Evolutionary conservation across 2,329 filamentous ascomycete genomes (phyloP), one percentile per base, ranked within the genome.

Genomic region (Epichloe aotearoae): DNA sequence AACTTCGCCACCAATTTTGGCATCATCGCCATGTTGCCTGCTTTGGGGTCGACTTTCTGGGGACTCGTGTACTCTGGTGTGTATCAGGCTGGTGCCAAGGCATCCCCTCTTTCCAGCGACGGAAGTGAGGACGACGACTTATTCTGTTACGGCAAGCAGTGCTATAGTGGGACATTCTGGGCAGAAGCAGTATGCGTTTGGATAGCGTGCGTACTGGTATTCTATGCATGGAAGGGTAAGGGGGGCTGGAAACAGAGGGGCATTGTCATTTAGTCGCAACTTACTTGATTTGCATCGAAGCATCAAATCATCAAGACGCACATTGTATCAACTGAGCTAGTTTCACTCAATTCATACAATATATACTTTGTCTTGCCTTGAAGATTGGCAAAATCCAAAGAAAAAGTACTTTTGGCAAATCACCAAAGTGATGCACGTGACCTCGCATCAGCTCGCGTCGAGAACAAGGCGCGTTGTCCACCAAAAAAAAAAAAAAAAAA

Each of bases 1-100:
- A 98, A 97, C 65, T 97, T 98, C 64, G 93, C 88, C 52, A 98
- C 93, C 0, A 97, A 98, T 61, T 98, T 91, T 82, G 93, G 93
- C 10, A 90, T 97, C 54, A 82, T 97, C 7, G 89, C 90, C 41
- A 93, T 94, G 74, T 83, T 91, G 51, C 93, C 93, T 3, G 93
- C 93, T 0, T 69, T 86, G 0, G 93, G 91, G 0, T 89, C 91
- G 0, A 88, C 88, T 0, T 76, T 95, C 34, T 98, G 91, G 89
- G 88, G 90, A 0, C 66, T 93, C 1, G 72, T 96, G n/a, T 98
- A 97, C 65, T 88, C 86, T 5, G 78, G 74, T 0, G 82, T 88
- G 2, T 94, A 94, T 61, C 83, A 93, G 66, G 74, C 74, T 42
- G 84, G 79, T 1, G 82, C 83, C 0, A 69, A 68, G 46, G 64